phyloP scores from a whole-genome alignment of 108 stramenopile species.

The Skeletonema marinoi region DNA sequence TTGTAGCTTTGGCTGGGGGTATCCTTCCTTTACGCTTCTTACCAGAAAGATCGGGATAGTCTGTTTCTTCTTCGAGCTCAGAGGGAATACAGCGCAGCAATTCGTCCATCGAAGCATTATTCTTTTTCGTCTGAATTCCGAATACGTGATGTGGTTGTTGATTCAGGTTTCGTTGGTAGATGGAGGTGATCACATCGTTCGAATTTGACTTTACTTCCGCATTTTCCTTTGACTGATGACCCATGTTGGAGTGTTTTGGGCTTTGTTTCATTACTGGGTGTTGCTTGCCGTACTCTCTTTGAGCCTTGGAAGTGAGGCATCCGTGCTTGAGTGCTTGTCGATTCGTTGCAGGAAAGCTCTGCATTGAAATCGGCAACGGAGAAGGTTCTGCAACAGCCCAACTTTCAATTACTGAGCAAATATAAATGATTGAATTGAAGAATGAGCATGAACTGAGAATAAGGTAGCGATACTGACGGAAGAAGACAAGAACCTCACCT shows the following conservation, averaged over 20 bases:
- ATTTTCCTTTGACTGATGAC: background rate
- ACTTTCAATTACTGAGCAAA: slow-evolving; percentile 42
- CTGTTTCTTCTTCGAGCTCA: slow-evolving; percentile 40
- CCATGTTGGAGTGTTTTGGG: slow-evolving; percentile 20
- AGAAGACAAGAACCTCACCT: slow-evolving; percentile 29
- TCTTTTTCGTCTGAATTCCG: slow-evolving; percentile 37
- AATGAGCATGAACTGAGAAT: background rate
- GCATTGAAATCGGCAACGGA: slow-evolving; percentile 39
- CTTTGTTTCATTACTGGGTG: slow-evolving; percentile 56
- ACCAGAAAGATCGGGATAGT: slow-evolving; percentile 49
- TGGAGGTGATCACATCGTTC: background rate
- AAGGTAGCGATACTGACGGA: background rate
- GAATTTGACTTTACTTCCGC: background rate
- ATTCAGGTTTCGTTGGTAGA: background rate
- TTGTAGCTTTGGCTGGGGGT: slow-evolving; percentile 51
- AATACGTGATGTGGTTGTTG: slow-evolving; percentile 20
- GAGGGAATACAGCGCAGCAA: slow-evolving; percentile 32
- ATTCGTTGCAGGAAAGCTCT: slow-evolving; percentile 56
- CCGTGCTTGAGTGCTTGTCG: slow-evolving; percentile 52
- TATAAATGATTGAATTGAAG: background rate
- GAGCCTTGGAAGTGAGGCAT: slow-evolving; percentile 48
- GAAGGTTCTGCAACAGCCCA: slow-evolving; percentile 38
- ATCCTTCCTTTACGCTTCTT: slow-evolving; percentile 47
- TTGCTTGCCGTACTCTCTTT: slow-evolving; percentile 42
- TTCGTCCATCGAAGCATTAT: slow-evolving; percentile 35